Percentiles rank a stretch among this genome's conserved stretches.
Conservation (phyloP, 495 filamentous ascomycete species). For the Podospora appendiculata region DNA sequence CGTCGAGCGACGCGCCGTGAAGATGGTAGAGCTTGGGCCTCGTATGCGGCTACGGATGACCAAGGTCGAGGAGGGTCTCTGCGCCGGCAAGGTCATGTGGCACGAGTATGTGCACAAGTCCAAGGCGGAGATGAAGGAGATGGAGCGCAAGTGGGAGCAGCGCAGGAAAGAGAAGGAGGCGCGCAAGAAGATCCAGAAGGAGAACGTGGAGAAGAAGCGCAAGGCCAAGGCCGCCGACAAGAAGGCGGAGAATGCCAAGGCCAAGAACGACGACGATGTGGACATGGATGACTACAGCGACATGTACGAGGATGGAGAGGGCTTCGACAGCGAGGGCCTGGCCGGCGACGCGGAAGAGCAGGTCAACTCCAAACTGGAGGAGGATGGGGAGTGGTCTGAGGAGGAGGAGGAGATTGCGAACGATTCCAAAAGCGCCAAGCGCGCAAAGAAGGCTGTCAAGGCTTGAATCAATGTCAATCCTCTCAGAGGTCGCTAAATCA, state of each 20-base stretch:
- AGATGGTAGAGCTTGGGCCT: constrained; percentile 85
- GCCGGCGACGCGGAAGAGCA: constrained; percentile 55
- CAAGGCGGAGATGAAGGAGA: constrained; percentile 60
- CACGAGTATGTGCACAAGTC: constrained; percentile 88
- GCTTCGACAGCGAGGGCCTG: constrained; percentile 45
- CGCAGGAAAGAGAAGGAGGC: constrained; percentile 73
- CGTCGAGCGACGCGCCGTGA: constrained; percentile 78
- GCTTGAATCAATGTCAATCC: background rate
- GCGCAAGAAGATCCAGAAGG: constrained; percentile 71
- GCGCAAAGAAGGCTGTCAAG: background rate
- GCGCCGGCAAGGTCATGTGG: constrained; percentile 91
- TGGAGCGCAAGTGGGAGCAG: constrained; percentile 76
- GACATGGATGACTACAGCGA: constrained; percentile 52
- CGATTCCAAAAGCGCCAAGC: background rate
- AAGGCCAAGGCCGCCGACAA: constrained; percentile 44
- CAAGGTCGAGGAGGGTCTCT: constrained; percentile 94
- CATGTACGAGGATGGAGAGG: constrained; percentile 51
- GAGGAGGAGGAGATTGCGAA: constrained; percentile 37
- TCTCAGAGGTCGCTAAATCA: no score
- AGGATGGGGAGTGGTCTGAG: constrained; percentile 45
- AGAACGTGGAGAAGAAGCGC: constrained; percentile 81
- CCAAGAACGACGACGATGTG: constrained; percentile 53
- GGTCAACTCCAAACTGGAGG: constrained; percentile 44
- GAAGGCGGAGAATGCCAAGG: constrained; percentile 39
- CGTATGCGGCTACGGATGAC: constrained; percentile 82